Conservation (phyloP, 2,329 filamentous ascomycete species). For the Dactylonectria macrodidyma region DNA sequence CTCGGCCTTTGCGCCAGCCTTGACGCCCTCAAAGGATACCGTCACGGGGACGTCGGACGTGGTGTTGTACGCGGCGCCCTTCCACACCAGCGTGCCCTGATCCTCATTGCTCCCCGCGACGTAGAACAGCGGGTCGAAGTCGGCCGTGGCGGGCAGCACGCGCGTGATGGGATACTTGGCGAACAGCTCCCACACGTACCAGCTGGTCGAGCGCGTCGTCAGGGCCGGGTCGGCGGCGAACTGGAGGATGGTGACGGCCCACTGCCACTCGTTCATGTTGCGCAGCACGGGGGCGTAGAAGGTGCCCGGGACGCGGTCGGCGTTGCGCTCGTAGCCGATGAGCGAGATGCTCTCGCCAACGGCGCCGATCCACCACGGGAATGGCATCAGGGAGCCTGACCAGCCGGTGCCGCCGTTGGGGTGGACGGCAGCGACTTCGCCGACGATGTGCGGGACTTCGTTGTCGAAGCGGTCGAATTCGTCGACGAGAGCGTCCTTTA, state of each 20-base stretch:
- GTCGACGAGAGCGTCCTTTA: constrained; percentile 60
- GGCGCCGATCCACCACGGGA: constrained; percentile 71
- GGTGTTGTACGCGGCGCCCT: constrained; percentile 68
- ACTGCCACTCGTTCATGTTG: constrained; percentile 66
- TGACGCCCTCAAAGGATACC: constrained; percentile 61
- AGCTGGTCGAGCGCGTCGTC: constrained; percentile 66
- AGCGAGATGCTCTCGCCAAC: constrained; percentile 77
- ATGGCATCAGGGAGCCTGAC: constrained; percentile 60
- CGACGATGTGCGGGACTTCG: constrained; percentile 55
- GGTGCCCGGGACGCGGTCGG: constrained; percentile 69
- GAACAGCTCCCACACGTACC: constrained; percentile 66
- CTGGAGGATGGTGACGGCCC: constrained; percentile 66
- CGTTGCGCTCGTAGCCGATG: constrained; percentile 76
- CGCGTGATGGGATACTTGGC: constrained; percentile 61
- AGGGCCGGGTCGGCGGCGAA: constrained; percentile 63
- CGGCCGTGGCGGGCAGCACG: constrained; percentile 60
- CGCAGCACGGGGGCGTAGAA: constrained; percentile 66
- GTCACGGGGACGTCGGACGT: constrained; percentile 63
- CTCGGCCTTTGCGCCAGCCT: constrained; percentile 55
- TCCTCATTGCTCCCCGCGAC: constrained; percentile 63
- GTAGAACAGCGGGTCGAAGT: constrained; percentile 64
- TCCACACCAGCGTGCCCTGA: constrained; percentile 62
- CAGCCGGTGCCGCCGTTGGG: constrained; percentile 67
- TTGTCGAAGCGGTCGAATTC: constrained; percentile 70
- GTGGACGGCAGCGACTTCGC: constrained; percentile 67